Evolutionary conservation across 768 basidiomycete genomes (phyloP), one percentile per base, ranked within the genome.

Genomic region (Kwoniella sp.): DNA sequence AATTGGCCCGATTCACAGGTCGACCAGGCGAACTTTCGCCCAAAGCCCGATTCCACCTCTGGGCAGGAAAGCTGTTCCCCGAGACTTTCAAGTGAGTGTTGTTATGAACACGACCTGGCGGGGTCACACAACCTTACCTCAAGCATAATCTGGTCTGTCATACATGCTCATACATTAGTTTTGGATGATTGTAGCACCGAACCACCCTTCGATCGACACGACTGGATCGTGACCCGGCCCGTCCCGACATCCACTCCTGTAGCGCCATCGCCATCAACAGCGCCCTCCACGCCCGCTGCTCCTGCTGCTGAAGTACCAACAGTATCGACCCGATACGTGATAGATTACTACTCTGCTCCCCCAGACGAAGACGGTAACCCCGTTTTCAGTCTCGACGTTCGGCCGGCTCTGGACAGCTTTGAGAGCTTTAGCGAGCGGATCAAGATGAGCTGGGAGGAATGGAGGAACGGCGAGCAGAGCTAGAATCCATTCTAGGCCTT

Each of bases 311-410:
- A 23, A 26, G 45, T 25, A 38, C 66, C 25, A 34, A 59, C 41
- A 29, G 60, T 48, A 57, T 66, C 75, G 26, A 73, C 90, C 71
- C 72, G 92, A 77, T 95, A 99, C 81, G 90, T 99, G 53, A 98
- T 99, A 73, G 96, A 99, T 83, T 99, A 99, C 82, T 98, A 98
- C 81, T 90, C 91, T 53, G 93, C 92, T 0, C 92, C 94, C 1
- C 87, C 90, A 1, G 89, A 94, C 61, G 84, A 87, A 8, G 90
- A 96, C 70, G 95, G 95, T 8, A 90, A 90, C 51, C 96, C 96
- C 20, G 93, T 94, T 5, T 98, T 98, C 82, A 89, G 89, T 8
- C 85, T 99, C 28, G 96, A 99, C 78, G 95, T 98, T 11, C 87
- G 95, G 17, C 95, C 96, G 0, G 96, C 96, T 0, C 82, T 99